Conservation (phyloP, 2,329 filamentous ascomycete species). For the Aspergillus spinulosporus region DNA sequence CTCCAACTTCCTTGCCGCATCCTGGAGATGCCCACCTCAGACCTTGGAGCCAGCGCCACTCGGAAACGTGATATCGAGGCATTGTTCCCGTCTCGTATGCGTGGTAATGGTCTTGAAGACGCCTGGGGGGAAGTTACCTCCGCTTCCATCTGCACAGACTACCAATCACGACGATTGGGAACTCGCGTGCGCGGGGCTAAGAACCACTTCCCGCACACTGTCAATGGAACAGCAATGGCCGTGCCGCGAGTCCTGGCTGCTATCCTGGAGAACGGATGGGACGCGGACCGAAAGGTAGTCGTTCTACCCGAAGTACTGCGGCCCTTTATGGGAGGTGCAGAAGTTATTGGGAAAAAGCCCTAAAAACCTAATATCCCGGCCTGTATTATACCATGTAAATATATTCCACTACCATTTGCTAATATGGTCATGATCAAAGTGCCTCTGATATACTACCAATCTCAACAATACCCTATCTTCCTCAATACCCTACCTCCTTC, state of each 20-base stretch:
- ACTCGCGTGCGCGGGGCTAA: constrained; percentile 65
- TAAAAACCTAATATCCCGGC: background rate
- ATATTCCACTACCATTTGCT: background rate
- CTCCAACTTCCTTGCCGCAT: constrained; percentile 83
- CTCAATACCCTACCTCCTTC: too few relatives aligned
- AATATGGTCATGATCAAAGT: background rate
- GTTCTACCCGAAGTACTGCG: constrained; percentile 75
- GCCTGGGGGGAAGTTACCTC: constrained; percentile 95
- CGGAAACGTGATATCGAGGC: constrained; percentile 93
- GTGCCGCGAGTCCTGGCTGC: constrained; percentile 87
- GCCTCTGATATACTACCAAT: background rate
- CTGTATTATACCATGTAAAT: background rate
- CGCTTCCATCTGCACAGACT: constrained; percentile 89
- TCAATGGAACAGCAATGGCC: constrained; percentile 92
- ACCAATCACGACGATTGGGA: constrained; percentile 79
- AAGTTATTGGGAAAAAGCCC: constrained; percentile 56
- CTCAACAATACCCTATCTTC: too few relatives aligned
- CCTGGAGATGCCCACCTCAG: constrained; percentile 85
- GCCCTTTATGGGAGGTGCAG: constrained; percentile 78
- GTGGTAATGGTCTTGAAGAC: constrained; percentile 46
- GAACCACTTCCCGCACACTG: constrained; percentile 74
- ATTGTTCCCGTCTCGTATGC: constrained; percentile 77
- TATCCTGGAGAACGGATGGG: constrained; percentile 87
- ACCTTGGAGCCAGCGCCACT: constrained; percentile 83
- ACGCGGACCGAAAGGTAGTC: constrained; percentile 67